Percentiles rank a stretch among this genome's conserved stretches.
Evolutionary conservation across 2,329 filamentous ascomycete genomes (phyloP).

Genomic region (Penicillium sp.): DNA sequence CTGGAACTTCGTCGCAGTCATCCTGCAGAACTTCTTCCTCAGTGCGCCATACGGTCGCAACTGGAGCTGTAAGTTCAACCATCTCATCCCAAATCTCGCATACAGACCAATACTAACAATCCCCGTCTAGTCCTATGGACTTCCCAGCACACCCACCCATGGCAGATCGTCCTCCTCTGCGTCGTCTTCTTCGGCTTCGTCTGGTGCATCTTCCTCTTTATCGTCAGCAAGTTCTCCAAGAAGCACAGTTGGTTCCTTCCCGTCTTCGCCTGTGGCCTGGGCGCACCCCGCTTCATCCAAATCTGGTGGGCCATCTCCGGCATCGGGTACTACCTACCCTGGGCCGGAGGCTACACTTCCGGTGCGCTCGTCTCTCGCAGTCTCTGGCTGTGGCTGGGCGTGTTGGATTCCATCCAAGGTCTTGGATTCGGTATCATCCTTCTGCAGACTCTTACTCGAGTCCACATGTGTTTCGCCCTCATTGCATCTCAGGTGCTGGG

Average conservation of each 20-base stretch:
- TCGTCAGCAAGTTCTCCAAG: constrained; percentile 58
- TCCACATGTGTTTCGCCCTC: constrained; percentile 64
- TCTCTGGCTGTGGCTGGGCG: constrained; percentile 67
- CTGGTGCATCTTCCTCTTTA: constrained; percentile 50
- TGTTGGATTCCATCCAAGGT: constrained; percentile 64
- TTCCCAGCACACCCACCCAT: constrained; percentile 55
- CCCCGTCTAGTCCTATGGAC: constrained; percentile 52
- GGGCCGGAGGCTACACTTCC: constrained; percentile 52
- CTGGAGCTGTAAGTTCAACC: constrained; percentile 51
- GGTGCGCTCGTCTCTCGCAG: constrained; percentile 57
- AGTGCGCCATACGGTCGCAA: constrained; percentile 66
- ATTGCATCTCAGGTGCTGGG: constrained; percentile 62
- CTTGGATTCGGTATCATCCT: constrained; percentile 69
- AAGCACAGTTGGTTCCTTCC: constrained; percentile 66
- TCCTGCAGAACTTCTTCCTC: constrained; percentile 68
- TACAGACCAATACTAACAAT: background rate
- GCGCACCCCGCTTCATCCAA: constrained; percentile 64
- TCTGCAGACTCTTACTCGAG: constrained; percentile 62
- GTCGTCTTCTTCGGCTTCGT: constrained; percentile 53
- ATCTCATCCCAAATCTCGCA: too few species aligned
- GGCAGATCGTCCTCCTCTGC: constrained; percentile 57
- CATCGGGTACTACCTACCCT: constrained; percentile 63
- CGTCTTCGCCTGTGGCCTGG: constrained; percentile 66
- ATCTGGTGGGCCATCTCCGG: constrained; percentile 65
- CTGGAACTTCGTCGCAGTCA: constrained; percentile 65